Percentiles rank a stretch among this genome's conserved stretches.
These are phyloP conservation scores for Polygonum aviculare DNA, from an alignment of 148 eudicot species.

Conservation along the genomic window DNA sequence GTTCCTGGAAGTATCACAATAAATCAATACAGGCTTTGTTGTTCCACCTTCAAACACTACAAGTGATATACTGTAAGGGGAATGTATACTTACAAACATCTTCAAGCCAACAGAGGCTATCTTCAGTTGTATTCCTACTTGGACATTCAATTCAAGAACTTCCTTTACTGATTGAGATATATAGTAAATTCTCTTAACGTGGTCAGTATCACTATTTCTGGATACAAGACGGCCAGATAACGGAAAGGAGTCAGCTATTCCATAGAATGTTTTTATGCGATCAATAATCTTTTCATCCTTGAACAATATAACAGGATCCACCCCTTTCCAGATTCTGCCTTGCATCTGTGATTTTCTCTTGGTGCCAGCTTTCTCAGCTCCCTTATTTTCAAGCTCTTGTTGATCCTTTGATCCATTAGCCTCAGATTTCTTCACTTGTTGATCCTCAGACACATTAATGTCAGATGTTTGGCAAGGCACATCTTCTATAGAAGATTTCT, in stretches of 20 bases:
- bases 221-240: constrained; percentile 68
- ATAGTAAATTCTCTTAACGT: constrained; percentile 90
- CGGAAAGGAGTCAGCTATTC: constrained; percentile 70
- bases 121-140: constrained; percentile 79
- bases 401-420: constrained; percentile 32
- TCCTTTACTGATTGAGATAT: constrained; percentile 73
- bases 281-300: constrained; percentile 46
- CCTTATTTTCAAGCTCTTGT: constrained; percentile 21
- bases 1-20: constrained; percentile 36
- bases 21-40: background rate
- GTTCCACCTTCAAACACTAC: background rate
- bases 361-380: constrained; percentile 28
- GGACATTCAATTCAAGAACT: constrained; percentile 69
- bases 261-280: constrained; percentile 69
- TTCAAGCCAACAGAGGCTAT: constrained; percentile 92
- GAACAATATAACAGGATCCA: constrained; percentile 83
- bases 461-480: constrained; percentile 14
- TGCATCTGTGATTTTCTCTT: constrained; percentile 83
- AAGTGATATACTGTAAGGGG: background rate
- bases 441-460: constrained; percentile 30
- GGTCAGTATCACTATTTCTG: constrained; percentile 71
- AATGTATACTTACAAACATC: constrained; percentile 85
- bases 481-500: constrained; percentile 26
- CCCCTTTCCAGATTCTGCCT: constrained; percentile 91
- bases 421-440: constrained; percentile 19